Percentiles rank a stretch among this genome's conserved stretches.
phyloP scores from a whole-genome alignment of 139 green algal genomes.

The Chara braunii region DNA sequence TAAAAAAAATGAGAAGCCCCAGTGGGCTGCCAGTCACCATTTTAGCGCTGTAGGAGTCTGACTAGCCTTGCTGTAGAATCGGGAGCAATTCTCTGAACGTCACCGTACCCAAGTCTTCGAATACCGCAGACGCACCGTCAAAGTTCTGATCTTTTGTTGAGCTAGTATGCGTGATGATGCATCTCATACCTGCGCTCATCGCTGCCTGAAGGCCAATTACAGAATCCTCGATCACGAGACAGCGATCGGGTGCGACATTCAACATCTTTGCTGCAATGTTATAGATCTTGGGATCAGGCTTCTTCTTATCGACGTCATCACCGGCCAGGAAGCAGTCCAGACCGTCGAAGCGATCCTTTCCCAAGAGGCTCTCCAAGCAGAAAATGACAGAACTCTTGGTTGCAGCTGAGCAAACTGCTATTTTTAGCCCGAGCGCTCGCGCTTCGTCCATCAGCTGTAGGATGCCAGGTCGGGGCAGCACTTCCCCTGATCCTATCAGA shows the following conservation, averaged over 20 bases:
- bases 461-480: conserved; percentile 56
- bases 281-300: conserved; percentile 76
- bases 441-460: conserved; percentile 77
- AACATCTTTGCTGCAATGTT: conserved; percentile 41
- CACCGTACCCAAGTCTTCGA: neutral
- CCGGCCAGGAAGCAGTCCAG: conserved; percentile 81
- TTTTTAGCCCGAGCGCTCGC: conserved; percentile 36
- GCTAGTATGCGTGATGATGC: conserved; percentile 40
- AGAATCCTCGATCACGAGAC: conserved; percentile 49
- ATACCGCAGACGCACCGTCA: conserved; percentile 5
- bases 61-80: neutral
- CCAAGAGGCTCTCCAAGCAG: conserved; percentile 68
- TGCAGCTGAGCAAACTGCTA: conserved; percentile 80
- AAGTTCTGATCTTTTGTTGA: conserved; percentile 30
- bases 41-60: neutral
- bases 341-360: conserved; percentile 58
- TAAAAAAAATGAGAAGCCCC: too few relatives aligned
- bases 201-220: conserved; percentile 47
- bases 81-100: neutral
- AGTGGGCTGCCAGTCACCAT: too few relatives aligned
- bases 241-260: conserved; percentile 23
- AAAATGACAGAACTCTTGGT: conserved; percentile 77
- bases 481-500: conserved; percentile 46
- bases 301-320: conserved; percentile 55
- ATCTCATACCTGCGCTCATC: conserved; percentile 43